These are phyloP conservation scores for Phytophthora vignae DNA, from an alignment of 352 stramenopile genomes.

Conservation along the genomic window DNA sequence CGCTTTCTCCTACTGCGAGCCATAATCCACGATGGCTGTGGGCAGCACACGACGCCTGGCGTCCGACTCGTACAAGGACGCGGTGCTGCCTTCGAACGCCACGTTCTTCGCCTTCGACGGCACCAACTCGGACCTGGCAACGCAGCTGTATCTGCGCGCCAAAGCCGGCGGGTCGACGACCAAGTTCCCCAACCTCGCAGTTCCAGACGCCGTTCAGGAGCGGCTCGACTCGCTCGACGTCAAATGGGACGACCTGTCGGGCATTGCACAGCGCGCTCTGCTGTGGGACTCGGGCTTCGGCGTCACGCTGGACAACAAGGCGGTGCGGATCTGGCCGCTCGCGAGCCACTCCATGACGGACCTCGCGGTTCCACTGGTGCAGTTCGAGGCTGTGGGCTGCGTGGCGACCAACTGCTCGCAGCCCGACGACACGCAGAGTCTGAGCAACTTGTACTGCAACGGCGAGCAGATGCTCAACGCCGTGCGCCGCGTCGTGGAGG, in stretches of 20 bases:
- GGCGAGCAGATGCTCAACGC: slow-evolving; percentile 30
- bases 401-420: slow-evolving; percentile 29
- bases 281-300: slow-evolving; percentile 43
- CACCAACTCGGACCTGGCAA: slow-evolving; percentile 42
- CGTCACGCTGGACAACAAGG: slow-evolving; percentile 11
- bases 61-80: slow-evolving; percentile 3
- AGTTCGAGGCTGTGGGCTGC: slow-evolving; percentile 28
- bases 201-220: slow-evolving; percentile 9
- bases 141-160: slow-evolving; percentile 34
- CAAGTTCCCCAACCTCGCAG: slow-evolving; percentile 8
- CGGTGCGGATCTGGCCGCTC: slow-evolving; percentile 38
- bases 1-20: not conserved
- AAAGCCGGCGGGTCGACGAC: slow-evolving; percentile 10
- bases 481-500: slow-evolving; percentile 23
- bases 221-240: slow-evolving; percentile 16
- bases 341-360: slow-evolving; percentile 28
- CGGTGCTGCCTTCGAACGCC: slow-evolving; percentile 24
- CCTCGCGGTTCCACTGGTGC: slow-evolving; percentile 27
- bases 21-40: slow-evolving; percentile 13
- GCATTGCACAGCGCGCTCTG: slow-evolving; percentile 34
- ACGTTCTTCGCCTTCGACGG: slow-evolving; percentile 43
- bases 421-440: not conserved
- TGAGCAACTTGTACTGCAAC: slow-evolving; percentile 35
- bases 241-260: slow-evolving; percentile 25
- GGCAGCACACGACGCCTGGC: not conserved